Base-by-base conservation (phyloP, 805 yeast species). In the Saccharomycopsis sp. region DNA sequence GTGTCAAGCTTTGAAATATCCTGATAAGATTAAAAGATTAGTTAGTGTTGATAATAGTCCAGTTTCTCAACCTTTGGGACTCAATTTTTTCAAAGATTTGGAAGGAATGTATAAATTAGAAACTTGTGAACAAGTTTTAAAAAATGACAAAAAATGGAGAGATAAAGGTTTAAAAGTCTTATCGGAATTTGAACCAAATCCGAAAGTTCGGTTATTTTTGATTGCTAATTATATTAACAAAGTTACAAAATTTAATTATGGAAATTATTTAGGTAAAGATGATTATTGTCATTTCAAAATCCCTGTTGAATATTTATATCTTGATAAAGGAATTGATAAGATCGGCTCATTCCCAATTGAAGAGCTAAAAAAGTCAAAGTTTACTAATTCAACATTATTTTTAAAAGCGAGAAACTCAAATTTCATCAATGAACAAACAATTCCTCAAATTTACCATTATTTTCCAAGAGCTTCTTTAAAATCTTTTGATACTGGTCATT, bases 11-110 rank as follows among this genome's bases (percentile, higher is more conserved):
- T 51, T 76, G 26, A 50, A 53, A 42, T 73, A 20, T n/a, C 32
- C 36, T 14, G 2, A 21, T 3, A 41, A 57, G 26, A 58, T 71
- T 1, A 51, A 58, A 4, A 64, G 61, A 41, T 49, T 73, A 25
- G 59, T 74, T 0, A 66, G 74, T 3, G 60, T 74, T 3, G 77
- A 70, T 44, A 71, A 70, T 50, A 56, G 69, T 5, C 77, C 77
- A 19, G 46, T 53, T 6, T 57, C 54, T 37, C 59, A 60, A 19
- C 53, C 57, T 13, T 56, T 70, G 21, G 67, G 59, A 31, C 33
- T 46, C 9, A 56, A 52, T 37, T 67, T 67, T 55, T 46, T 52
- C 21, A 49, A 49, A 12, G 61, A 65, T 37, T 55, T 70, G 29
- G 50, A 60, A 36, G 69, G 64, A 4, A 59, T 67, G 64, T 56